A percentile compares a stretch with the other conserved stretches of the same genome.
phyloP scores from a whole-genome alignment of 2,329 filamentous ascomycete genomes.

The Fusarium tupiense region DNA sequence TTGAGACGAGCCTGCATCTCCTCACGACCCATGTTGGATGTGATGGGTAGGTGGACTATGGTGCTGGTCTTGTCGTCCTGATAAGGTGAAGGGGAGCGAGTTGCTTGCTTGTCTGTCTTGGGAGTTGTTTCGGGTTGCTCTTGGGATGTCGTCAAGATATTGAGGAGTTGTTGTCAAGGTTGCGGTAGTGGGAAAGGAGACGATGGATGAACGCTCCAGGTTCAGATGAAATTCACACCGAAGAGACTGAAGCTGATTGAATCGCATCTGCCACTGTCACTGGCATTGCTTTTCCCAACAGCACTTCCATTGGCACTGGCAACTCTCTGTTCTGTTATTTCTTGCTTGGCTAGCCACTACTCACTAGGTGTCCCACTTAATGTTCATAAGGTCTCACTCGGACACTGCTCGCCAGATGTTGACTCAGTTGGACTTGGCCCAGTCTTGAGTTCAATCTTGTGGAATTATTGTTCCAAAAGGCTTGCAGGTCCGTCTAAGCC shows the following conservation, averaged over 20 bases:
- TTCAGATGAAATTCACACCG: not conserved
- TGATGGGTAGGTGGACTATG: not conserved
- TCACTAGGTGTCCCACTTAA: not conserved
- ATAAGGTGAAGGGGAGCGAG: too few species aligned
- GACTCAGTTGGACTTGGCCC: too few species aligned
- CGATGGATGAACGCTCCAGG: not conserved
- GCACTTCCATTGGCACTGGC: not conserved
- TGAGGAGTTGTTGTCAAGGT: not conserved
- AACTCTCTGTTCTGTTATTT: not conserved
- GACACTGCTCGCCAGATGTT: not conserved
- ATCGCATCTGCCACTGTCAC: not conserved
- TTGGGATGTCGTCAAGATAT: not conserved
- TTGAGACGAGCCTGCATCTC: not conserved
- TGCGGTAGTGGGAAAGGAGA: not conserved
- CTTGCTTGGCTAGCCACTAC: not conserved
- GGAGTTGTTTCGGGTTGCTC: not conserved
- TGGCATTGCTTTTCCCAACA: accelerated
- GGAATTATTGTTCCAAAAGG: too few species aligned
- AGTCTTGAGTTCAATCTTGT: not conserved
- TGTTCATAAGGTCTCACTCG: not conserved
- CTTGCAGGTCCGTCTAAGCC: too few species aligned
- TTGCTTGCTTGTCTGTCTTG: not conserved
- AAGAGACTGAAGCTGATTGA: not conserved
- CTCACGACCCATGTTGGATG: not conserved
- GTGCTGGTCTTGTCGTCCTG: not conserved